A percentile compares a stretch with the other conserved stretches of the same genome.
Evolutionary conservation across 805 yeast genomes (phyloP).

Genomic region (Wickerhamiella slavikovae): DNA sequence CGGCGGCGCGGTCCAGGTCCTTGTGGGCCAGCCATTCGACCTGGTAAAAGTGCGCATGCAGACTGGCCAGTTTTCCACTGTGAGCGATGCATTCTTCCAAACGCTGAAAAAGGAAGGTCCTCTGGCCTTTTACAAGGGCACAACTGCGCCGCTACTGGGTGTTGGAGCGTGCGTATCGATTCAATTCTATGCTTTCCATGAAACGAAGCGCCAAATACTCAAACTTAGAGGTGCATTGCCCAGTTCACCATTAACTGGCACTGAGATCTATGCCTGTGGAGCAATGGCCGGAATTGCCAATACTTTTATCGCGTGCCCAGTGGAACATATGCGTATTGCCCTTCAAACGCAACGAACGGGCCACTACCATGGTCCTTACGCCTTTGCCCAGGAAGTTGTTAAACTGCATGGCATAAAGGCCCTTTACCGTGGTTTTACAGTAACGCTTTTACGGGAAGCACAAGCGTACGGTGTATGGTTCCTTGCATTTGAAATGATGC

Average conservation of each 20-base stretch:
- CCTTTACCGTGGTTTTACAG: conserved; percentile 31
- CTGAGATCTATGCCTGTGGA: conserved; percentile 41
- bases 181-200: conserved; percentile 55
- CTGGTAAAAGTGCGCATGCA: conserved; percentile 49
- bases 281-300: conserved; percentile 49
- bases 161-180: conserved; percentile 51
- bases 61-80: conserved; percentile 40
- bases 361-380: conserved; percentile 24
- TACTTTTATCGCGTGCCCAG: conserved; percentile 40
- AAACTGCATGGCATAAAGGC: conserved; percentile 26
- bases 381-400: conserved; percentile 26
- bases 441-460: conserved; percentile 38
- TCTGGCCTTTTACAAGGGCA: conserved; percentile 45
- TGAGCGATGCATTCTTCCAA: conserved; percentile 29
- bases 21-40: conserved; percentile 50
- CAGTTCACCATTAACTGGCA: conserved; percentile 21
- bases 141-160: conserved; percentile 47
- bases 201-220: conserved; percentile 29
- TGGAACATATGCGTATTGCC: conserved; percentile 43
- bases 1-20: conserved; percentile 34
- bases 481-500: conserved; percentile 36
- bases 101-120: conserved; percentile 40
- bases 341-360: conserved; percentile 29
- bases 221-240: conserved; percentile 20
- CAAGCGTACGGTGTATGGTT: conserved; percentile 68